Evolutionary conservation across 2,329 filamentous ascomycete genomes (phyloP).

Genomic region (Geosmithia morbida): DNA sequence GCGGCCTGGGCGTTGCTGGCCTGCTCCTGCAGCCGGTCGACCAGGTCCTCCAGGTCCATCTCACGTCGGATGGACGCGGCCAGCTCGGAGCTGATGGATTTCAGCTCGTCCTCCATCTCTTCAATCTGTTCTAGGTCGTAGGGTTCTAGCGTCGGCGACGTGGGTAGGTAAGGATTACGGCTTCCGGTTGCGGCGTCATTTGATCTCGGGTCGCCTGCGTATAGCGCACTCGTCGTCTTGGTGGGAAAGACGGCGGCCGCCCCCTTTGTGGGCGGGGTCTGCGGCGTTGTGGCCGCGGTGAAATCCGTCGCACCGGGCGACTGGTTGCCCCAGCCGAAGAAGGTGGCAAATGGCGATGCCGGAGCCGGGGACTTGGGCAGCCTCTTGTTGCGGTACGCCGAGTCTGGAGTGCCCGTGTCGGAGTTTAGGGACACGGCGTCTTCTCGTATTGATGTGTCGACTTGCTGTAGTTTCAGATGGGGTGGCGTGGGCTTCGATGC

Average conservation of each 20-base stretch:
- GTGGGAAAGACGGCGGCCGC: slow-evolving; percentile 16
- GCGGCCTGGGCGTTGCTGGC: slow-evolving; percentile 39
- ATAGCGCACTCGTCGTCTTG: slow-evolving; percentile 11
- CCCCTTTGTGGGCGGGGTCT: slow-evolving; percentile 24
- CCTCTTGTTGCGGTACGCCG: slow-evolving; percentile 33
- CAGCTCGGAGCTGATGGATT: slow-evolving; percentile 84
- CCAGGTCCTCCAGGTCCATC: slow-evolving; percentile 90
- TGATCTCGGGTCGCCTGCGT: slow-evolving; percentile 20
- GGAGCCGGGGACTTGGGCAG: slow-evolving; percentile 37
- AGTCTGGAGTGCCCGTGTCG: slow-evolving; percentile 12
- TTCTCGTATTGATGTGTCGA: slow-evolving; percentile 11
- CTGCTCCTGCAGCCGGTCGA: slow-evolving; percentile 78
- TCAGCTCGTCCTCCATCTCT: slow-evolving; percentile 88
- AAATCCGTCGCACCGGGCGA: slow-evolving; percentile 33
- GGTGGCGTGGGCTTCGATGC: slow-evolving; percentile 34
- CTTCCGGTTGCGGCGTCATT: slow-evolving; percentile 26
- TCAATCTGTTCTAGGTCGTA: slow-evolving; percentile 43
- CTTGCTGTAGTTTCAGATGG: slow-evolving; percentile 33
- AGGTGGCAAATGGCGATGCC: slow-evolving; percentile 31
- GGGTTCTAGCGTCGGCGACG: slow-evolving; percentile 23
- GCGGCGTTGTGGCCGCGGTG: slow-evolving; percentile 39
- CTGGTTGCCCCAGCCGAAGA: slow-evolving; percentile 37
- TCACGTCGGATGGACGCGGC: slow-evolving; percentile 86
- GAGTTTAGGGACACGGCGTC: neutral
- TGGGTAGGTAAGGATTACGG: slow-evolving; percentile 35